A percentile compares a stretch with the other conserved stretches of the same genome.
These are phyloP conservation scores for Pseudonitzschia delicatissima DNA, from an alignment of 108 stramenopile genomes.

Conservation along the genomic window DNA sequence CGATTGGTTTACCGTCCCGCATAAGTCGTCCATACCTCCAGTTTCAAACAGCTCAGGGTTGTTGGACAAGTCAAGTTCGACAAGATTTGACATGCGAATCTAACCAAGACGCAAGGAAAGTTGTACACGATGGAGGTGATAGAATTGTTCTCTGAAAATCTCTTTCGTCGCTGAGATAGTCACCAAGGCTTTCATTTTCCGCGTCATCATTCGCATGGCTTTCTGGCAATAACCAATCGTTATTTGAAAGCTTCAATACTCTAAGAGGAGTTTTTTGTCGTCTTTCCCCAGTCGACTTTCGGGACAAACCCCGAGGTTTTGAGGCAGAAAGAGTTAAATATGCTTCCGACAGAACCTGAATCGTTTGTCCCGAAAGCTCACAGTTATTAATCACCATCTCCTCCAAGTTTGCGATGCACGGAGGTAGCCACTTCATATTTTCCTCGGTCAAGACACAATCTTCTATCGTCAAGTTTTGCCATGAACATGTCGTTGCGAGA, in stretches of 20 bases:
- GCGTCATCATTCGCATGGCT: background rate
- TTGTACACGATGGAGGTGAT: slow-evolving; percentile 3
- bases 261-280: slow-evolving; percentile 2
- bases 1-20: slow-evolving; percentile 12
- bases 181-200: background rate
- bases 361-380: background rate
- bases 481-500: slow-evolving; percentile 2
- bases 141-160: background rate
- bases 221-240: slow-evolving; percentile 3
- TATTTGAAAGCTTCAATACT: slow-evolving; percentile 18
- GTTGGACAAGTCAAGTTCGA: slow-evolving; percentile 13
- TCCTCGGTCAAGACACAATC: background rate
- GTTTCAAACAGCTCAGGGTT: background rate
- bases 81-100: slow-evolving; percentile 17
- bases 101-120: slow-evolving; percentile 6
- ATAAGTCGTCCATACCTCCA: slow-evolving; percentile 8
- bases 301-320: background rate
- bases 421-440: background rate
- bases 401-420: background rate
- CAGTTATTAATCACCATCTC: background rate
- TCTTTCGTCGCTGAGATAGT: background rate
- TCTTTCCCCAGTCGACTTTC: background rate
- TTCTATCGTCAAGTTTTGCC: slow-evolving; percentile 16
- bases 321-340: background rate
- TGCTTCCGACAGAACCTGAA: slow-evolving; percentile 1